Conservation (phyloP, 768 basidiomycete species). For the Pleurotus tuber-regium region DNA sequence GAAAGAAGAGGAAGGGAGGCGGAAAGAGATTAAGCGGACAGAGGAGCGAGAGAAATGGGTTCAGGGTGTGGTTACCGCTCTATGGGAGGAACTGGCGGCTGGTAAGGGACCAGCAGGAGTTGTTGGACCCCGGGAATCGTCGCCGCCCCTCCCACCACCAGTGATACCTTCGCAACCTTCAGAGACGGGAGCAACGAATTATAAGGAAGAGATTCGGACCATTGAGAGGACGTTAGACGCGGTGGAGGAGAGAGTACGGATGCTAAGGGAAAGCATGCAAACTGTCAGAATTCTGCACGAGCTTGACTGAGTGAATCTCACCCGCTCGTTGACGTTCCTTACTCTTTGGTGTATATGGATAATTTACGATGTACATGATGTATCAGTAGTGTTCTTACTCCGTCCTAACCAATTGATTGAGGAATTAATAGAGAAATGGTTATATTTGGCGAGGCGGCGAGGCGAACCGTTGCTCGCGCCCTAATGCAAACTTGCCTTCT, state of each 20-base stretch:
- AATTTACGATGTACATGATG: no score
- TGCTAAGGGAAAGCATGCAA: constrained; percentile 41
- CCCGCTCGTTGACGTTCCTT: neutral
- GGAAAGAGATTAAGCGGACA: constrained; percentile 48
- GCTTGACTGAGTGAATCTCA: neutral
- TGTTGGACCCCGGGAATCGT: constrained; percentile 5
- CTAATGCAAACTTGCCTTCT: no score
- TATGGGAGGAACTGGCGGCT: constrained; percentile 67
- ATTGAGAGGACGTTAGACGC: constrained; percentile 49
- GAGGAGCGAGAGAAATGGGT: constrained; percentile 77
- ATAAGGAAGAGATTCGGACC: constrained; percentile 44
- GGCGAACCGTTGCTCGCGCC: no score
- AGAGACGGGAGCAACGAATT: constrained; percentile 13
- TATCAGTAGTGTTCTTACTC: no score
- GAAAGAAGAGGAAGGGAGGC: constrained; percentile 39
- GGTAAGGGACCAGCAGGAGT: constrained; percentile 31
- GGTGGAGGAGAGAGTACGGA: constrained; percentile 54
- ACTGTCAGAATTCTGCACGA: constrained; percentile 15
- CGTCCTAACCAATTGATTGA: no score
- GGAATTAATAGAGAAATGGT: no score
- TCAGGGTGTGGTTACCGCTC: constrained; percentile 64
- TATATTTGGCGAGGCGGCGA: no score
- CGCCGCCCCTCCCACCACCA: neutral
- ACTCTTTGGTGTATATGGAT: no score
- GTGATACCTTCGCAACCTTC: constrained; percentile 4